Percentiles rank a stretch among this genome's conserved stretches.
Conservation (phyloP, 768 basidiomycete species). For the Podaxis sp. region DNA sequence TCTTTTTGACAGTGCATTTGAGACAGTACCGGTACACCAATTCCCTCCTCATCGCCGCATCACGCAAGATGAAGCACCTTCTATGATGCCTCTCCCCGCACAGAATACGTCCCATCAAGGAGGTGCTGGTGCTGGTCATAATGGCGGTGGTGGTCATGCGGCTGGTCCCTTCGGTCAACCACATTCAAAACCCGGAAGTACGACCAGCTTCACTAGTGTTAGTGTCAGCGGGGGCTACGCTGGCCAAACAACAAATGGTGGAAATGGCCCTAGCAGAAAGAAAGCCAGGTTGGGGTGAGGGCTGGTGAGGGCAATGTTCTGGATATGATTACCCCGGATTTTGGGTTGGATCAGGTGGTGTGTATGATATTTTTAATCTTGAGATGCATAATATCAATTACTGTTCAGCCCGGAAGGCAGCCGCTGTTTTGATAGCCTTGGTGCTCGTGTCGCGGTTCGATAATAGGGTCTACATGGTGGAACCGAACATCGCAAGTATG, state of each 20-base stretch:
- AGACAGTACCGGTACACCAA: conserved; percentile 58
- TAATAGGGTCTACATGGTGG: neutral
- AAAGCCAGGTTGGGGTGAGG: conserved; percentile 54
- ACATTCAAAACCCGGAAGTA: conserved; percentile 61
- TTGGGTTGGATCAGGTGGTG: conserved; percentile 3
- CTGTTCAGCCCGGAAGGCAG: neutral
- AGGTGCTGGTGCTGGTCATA: conserved; percentile 25
- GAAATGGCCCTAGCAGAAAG: conserved; percentile 46
- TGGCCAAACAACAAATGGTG: conserved; percentile 35
- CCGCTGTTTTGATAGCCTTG: neutral
- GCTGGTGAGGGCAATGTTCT: neutral
- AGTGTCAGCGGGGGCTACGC: conserved; percentile 51
- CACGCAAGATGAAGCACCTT: conserved; percentile 89
- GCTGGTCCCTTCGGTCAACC: conserved; percentile 47
- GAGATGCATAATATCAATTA: conserved; percentile 6
- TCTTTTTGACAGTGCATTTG: conserved; percentile 62
- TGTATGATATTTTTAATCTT: neutral
- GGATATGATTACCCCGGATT: neutral
- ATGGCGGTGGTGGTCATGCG: conserved; percentile 32
- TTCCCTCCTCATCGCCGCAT: conserved; percentile 87
- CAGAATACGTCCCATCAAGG: conserved; percentile 43
- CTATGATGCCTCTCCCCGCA: conserved; percentile 71
- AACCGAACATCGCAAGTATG: neutral
- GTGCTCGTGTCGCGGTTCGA: neutral
- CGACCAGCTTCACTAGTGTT: conserved; percentile 61